Percentiles rank a stretch among this genome's conserved stretches.
Conservation (phyloP, 257 asterid species). For the Solanum rostratum region DNA sequence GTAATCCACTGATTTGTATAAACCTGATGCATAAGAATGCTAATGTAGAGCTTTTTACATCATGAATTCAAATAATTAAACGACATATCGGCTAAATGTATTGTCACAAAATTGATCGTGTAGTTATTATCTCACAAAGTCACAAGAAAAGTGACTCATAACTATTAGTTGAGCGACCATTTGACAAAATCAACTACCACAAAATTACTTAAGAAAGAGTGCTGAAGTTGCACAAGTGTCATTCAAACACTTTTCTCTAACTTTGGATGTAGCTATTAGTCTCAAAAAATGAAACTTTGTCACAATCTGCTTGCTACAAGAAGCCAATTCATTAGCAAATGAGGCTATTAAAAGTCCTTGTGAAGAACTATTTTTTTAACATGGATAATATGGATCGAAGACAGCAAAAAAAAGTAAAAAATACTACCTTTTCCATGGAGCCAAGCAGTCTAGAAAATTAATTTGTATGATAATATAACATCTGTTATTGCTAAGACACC, state of each 20-base stretch:
- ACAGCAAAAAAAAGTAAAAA: no score
- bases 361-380: no score
- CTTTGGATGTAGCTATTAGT: background rate
- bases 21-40: background rate
- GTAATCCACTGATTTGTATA: background rate
- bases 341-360: background rate
- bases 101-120: background rate
- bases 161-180: background rate
- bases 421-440: background rate
- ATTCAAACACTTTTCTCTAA: background rate
- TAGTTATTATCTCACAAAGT: no score
- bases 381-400: background rate
- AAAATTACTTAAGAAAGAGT: background rate
- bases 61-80: background rate
- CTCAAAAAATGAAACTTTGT: background rate
- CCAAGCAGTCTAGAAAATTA: background rate
- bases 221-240: background rate
- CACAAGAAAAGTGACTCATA: background rate
- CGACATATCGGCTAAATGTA: background rate
- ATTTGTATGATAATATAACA: background rate
- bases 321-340: background rate
- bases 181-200: background rate
- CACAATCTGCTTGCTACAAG: background rate
- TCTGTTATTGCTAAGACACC: background rate
- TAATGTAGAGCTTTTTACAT: background rate